A percentile compares a stretch with the other conserved stretches of the same genome.
Conservation (phyloP, 2,329 filamentous ascomycete genomes). For the Fusarium guadeloupense region DNA sequence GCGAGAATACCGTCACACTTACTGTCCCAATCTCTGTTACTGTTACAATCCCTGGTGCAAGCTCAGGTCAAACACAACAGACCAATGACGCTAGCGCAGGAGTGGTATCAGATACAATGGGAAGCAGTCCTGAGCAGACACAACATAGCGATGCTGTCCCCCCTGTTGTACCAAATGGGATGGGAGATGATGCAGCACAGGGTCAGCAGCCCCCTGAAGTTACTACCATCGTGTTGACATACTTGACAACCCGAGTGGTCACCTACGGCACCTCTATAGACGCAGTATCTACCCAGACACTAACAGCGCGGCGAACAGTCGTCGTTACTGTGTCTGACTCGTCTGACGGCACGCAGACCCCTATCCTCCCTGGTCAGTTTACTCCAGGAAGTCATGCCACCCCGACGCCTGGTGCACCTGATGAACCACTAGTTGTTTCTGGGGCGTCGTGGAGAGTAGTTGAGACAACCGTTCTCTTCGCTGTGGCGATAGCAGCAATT, state of each 20-base stretch:
- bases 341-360: neutral
- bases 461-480: slow-evolving; percentile 19
- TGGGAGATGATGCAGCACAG: neutral
- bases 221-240: slow-evolving; percentile 26
- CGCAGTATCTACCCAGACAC: slow-evolving; percentile 17
- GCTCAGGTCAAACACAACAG: neutral
- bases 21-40: slow-evolving; percentile 34
- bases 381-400: neutral
- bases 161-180: slow-evolving; percentile 10
- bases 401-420: slow-evolving; percentile 26
- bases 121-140: neutral
- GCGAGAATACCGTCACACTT: slow-evolving; percentile 36
- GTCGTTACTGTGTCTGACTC: slow-evolving; percentile 14
- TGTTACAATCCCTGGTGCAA: neutral
- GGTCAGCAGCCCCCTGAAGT: slow-evolving; percentile 1
- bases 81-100: slow-evolving; percentile 3
- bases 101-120: neutral
- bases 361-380: neutral
- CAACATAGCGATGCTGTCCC: neutral
- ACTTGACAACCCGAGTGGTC: slow-evolving; percentile 22
- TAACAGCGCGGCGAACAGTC: slow-evolving; percentile 22
- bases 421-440: slow-evolving; percentile 1
- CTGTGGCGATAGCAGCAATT: slow-evolving; percentile 17
- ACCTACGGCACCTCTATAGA: slow-evolving; percentile 14
- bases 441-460: slow-evolving; percentile 18